Evolutionary conservation across 805 yeast genomes (phyloP).

Genomic region (Metschnikowia proteae): DNA sequence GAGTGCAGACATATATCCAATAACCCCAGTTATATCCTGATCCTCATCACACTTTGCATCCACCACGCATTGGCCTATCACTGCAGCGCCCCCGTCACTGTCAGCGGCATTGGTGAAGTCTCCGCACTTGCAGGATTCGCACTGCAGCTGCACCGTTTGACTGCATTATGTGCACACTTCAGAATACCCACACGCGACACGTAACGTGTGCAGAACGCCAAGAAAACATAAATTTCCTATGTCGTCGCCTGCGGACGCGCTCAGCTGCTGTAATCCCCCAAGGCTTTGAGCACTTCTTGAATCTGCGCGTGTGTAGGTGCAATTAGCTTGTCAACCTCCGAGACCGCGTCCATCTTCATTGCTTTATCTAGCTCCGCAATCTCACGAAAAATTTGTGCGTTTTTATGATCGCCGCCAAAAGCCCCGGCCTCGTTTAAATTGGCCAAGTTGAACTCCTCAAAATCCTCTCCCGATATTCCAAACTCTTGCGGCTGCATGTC

Average conservation of each 20-base stretch:
- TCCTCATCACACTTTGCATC: neutral
- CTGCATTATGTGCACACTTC: neutral
- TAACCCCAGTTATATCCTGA: neutral
- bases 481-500: conserved; percentile 26
- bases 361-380: conserved; percentile 14
- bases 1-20: too few species aligned
- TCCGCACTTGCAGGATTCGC: neutral
- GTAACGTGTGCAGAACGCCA: neutral
- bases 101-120: neutral
- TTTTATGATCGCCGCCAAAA: conserved; percentile 6
- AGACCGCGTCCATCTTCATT: conserved; percentile 4
- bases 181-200: neutral
- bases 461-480: conserved; percentile 40
- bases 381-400: conserved; percentile 9
- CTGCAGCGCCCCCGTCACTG: neutral
- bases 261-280: neutral
- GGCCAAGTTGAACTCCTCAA: conserved; percentile 40
- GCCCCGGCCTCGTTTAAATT: conserved; percentile 9
- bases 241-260: neutral
- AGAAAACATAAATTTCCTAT: neutral
- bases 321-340: conserved; percentile 13
- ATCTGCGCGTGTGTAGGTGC: conserved; percentile 11
- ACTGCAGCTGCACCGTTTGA: neutral
- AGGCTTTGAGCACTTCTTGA: conserved; percentile 1
- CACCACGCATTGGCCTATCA: neutral